These are phyloP conservation scores for Conticribra guillardii DNA, from an alignment of 108 stramenopile genomes.

Conservation along the genomic window DNA sequence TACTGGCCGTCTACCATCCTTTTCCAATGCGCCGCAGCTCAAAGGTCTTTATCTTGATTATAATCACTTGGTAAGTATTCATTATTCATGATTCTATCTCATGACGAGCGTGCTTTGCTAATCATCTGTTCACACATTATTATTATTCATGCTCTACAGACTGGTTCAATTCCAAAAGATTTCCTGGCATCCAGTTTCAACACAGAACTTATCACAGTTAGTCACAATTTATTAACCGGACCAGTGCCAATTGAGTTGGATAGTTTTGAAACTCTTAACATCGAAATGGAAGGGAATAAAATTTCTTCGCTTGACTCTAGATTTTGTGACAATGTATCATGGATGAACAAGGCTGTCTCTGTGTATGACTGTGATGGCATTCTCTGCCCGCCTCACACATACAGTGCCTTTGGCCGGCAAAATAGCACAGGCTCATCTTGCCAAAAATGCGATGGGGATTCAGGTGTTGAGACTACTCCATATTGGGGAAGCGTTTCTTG, in stretches of 20 bases:
- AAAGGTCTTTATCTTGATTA: conserved; percentile 65
- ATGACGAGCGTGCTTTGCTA: conserved; percentile 14
- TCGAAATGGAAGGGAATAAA: conserved; percentile 75
- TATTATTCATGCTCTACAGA: background rate
- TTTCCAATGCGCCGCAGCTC: conserved; percentile 59
- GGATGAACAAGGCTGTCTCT: conserved; percentile 71
- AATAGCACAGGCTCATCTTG: conserved; percentile 56
- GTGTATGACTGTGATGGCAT: conserved; percentile 70
- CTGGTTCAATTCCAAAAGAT: conserved; percentile 36
- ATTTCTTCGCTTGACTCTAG: conserved; percentile 56
- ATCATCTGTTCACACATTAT: background rate
- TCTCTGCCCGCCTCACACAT: conserved; percentile 69
- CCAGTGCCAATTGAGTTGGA: conserved; percentile 52
- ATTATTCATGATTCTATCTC: too few relatives aligned
- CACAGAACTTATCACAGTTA: conserved; percentile 51
- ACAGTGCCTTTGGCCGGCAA: conserved; percentile 67
- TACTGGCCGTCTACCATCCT: conserved; percentile 63
- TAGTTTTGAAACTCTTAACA: conserved; percentile 57
- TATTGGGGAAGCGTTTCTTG: conserved; percentile 71
- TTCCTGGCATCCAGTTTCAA: conserved; percentile 47
- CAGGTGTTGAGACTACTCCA: conserved; percentile 42
- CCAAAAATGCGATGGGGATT: conserved; percentile 45
- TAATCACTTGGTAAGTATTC: conserved; percentile 53
- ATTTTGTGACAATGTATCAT: conserved; percentile 63
- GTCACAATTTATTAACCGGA: conserved; percentile 55